A percentile compares a stretch with the other conserved stretches of the same genome.
These are phyloP conservation scores for Trypanosoma cruzi DNA, from an alignment of 208 protist genomes.

Conservation along the genomic window DNA sequence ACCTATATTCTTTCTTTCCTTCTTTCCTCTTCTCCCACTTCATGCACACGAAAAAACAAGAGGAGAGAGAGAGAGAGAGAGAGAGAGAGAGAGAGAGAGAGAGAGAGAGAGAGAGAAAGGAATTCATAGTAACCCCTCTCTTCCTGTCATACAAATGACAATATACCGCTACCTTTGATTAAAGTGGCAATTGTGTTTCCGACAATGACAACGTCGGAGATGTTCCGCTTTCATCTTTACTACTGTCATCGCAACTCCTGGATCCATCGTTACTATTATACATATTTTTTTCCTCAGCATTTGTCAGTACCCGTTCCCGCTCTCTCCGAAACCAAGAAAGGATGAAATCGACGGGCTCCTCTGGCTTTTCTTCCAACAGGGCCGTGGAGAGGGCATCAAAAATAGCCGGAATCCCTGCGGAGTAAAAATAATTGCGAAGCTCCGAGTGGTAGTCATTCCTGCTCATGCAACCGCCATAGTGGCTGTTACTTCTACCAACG, in stretches of 20 bases:
- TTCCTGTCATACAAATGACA: background rate
- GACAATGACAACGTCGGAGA: background rate
- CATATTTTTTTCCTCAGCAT: background rate
- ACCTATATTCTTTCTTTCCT: too few species aligned
- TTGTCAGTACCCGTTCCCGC: constrained; percentile 4
- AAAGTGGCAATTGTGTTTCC: background rate
- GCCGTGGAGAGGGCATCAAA: constrained; percentile 61
- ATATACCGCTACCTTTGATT: background rate
- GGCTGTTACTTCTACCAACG: background rate
- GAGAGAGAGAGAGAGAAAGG: background rate
- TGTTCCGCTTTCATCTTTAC: too few species aligned
- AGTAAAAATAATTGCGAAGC: constrained; percentile 33
- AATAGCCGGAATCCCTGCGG: constrained; percentile 35
- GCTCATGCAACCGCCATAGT: background rate
- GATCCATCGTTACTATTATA: constrained; percentile 4
- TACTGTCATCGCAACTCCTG: background rate
- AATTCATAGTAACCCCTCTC: background rate
- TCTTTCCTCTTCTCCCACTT: too few species aligned
- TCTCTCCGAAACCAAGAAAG: constrained; percentile 52
- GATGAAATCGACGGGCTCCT: constrained; percentile 58
- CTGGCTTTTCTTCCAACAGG: constrained; percentile 50
- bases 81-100: constrained; percentile 13
- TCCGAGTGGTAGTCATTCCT: background rate
- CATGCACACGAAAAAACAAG: too few species aligned
- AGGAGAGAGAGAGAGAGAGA: background rate